Conservation (phyloP, 148 eudicot genomes). For the Cornus florida region DNA sequence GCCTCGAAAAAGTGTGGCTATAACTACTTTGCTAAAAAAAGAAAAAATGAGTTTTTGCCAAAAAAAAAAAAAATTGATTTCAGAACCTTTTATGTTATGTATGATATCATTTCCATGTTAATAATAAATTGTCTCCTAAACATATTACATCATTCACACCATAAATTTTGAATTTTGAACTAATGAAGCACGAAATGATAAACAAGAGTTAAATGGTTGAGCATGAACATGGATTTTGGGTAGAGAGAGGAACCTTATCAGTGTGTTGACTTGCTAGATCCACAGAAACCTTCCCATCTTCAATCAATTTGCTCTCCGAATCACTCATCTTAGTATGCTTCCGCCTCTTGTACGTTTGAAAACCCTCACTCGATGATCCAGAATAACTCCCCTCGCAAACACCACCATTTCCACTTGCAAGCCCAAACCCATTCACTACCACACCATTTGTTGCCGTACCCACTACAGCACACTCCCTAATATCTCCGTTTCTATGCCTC, state of each 20-base stretch:
- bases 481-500: slow-evolving; percentile 6
- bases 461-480: background rate
- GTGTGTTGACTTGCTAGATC: slow-evolving; percentile 15
- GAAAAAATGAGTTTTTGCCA: no score
- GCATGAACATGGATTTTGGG: background rate
- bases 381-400: slow-evolving; percentile 18
- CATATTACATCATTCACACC: no score
- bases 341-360: slow-evolving; percentile 51
- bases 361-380: slow-evolving; percentile 12
- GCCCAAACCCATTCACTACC: slow-evolving; percentile 8
- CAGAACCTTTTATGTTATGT: background rate
- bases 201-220: background rate
- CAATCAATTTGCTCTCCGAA: slow-evolving; percentile 16
- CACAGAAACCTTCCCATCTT: slow-evolving; percentile 21
- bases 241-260: slow-evolving; percentile 28
- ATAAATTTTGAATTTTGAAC: background rate
- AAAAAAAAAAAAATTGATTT: no score
- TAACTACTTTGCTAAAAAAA: no score
- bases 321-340: slow-evolving; percentile 13
- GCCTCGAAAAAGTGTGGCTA: no score
- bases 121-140: no score
- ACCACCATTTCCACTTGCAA: slow-evolving; percentile 25
- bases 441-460: background rate
- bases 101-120: no score
- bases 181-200: background rate